Evolutionary conservation across 441 rosid species (phyloP), one percentile per base, ranked within the genome.

Genomic region (Eruca vesicaria): DNA sequence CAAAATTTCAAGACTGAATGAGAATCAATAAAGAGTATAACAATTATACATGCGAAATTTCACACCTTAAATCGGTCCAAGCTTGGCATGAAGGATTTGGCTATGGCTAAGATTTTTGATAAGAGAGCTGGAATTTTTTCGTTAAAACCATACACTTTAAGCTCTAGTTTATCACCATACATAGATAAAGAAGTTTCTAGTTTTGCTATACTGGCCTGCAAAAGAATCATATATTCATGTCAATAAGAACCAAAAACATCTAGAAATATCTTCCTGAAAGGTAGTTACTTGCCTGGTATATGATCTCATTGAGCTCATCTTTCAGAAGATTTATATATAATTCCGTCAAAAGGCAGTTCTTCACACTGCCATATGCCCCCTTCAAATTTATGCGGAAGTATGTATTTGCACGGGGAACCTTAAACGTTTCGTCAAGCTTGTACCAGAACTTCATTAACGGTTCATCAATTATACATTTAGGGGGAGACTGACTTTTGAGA

Each of bases 181-280:
- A 86, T 75, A 57, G 94, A 83, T 58, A 93, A 86, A 60, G 90
- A 85, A 31, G 99, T 89, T 84, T 93, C 97, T 82, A 95, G 85
- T 83, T 88, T 95, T 75, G 99, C 97, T 63, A 95, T 82, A 74
- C 92, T 86, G 77, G 99, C 99, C 99, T 95, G 96, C 79, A 38
- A 38, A 38, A 4, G 81, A 67, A 76, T 9, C 53, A 67, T n/a
- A 67, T 60, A 55, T 61, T 72, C 16, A 68, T 59, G 62, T 50
- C 26, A 28, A 31, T 45, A 76, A 41, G 28, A 58, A 31, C 63
- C 31, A 69, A 35, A 43, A 60, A 11, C 66, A 77, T 16, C 8
- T 61, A 68, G 43, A 23, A 38, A 31, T 14, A 48, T 66, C 26
- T 73, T 43, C 56, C 71, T 73, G 45, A 60, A n/a, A 68, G 14